Conservation (phyloP, 2,329 filamentous ascomycete species). For the Trichoderma hamatum region DNA sequence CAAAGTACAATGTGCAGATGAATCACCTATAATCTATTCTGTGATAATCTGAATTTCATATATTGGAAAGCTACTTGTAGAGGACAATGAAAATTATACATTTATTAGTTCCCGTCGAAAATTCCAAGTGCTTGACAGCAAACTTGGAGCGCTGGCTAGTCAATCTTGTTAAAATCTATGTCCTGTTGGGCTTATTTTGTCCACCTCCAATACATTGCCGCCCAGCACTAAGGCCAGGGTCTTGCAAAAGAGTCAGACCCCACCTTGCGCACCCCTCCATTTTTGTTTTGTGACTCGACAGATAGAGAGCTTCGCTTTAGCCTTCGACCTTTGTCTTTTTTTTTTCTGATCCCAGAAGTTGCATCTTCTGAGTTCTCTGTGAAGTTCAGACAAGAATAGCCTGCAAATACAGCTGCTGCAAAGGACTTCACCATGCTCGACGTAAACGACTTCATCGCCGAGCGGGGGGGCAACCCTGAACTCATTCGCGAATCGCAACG, state of each 20-base stretch:
- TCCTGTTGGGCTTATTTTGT: not conserved
- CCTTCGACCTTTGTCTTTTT: not conserved
- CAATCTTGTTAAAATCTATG: not conserved
- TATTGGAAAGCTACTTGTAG: not conserved
- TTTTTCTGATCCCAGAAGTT: not conserved
- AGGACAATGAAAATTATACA: not conserved
- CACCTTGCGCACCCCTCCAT: conserved; percentile 23
- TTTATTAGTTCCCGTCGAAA: not conserved
- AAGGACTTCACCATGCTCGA: conserved; percentile 65
- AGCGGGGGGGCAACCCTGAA: conserved; percentile 89
- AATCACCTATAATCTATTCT: not conserved
- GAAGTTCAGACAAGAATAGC: not conserved
- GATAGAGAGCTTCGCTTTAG: not conserved
- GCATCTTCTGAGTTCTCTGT: not conserved
- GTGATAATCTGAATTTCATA: not conserved
- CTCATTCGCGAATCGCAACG: conserved; percentile 91
- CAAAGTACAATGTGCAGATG: not conserved
- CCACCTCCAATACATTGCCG: not conserved
- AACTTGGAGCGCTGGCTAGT: too few relatives aligned
- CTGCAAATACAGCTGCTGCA: not conserved
- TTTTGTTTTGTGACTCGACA: conserved; percentile 10
- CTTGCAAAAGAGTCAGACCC: conserved; percentile 15
- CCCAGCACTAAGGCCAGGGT: not conserved
- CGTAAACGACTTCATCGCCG: conserved; percentile 76
- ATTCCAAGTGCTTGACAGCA: not conserved